phyloP scores from a whole-genome alignment of 345 rosid genomes.

The Pseudoturritis turrita region DNA sequence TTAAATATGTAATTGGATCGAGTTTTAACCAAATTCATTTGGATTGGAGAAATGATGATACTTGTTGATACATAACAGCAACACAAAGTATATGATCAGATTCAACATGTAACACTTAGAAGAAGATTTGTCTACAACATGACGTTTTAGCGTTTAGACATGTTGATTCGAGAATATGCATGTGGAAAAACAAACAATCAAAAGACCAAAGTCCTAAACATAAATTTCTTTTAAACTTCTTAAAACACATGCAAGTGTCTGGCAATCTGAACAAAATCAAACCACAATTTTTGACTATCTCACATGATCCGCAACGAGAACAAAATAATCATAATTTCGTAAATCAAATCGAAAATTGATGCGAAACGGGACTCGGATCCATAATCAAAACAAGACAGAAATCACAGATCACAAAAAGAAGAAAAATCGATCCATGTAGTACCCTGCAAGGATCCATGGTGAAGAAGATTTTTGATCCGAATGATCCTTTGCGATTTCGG shows the following conservation, averaged over 20 bases:
- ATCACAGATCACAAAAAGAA: not conserved
- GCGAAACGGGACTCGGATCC: not conserved
- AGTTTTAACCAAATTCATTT: not conserved
- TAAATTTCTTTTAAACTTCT: not conserved
- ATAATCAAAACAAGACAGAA: not conserved
- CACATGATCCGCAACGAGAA: not conserved
- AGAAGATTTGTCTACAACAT: not conserved
- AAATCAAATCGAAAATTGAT: not conserved
- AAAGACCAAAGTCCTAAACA: not conserved
- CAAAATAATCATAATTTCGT: not conserved
- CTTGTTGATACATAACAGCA: not conserved
- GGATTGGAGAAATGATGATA: not conserved
- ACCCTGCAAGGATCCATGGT: conserved; percentile 50
- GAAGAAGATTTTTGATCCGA: not conserved
- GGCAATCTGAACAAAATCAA: not conserved
- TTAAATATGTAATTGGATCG: not conserved
- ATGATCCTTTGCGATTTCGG: not conserved
- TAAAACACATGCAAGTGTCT: not conserved
- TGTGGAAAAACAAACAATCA: not conserved
- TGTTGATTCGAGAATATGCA: not conserved
- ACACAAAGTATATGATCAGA: not conserved
- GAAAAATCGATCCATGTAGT: conserved; percentile 9
- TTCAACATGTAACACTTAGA: not conserved
- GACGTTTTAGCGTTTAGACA: not conserved
- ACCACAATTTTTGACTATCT: not conserved